Conservation (phyloP, 2,329 filamentous ascomycete genomes). For the Nemania serpens region DNA sequence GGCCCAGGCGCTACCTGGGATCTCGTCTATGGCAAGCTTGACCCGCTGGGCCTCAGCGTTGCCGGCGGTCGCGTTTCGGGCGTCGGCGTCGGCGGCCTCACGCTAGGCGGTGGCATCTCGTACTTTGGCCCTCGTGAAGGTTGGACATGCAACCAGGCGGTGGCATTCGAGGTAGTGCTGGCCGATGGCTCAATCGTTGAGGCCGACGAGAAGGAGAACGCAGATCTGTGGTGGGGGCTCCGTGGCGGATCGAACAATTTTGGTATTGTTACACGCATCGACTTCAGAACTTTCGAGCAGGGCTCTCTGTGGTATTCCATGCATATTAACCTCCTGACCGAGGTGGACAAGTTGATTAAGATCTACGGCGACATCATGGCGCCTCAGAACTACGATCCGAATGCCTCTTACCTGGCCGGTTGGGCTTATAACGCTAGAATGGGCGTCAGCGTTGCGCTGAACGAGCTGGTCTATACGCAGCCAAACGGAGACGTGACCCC, state of each 20-base stretch:
- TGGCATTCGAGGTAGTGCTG: slow-evolving; percentile 53
- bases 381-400: slow-evolving; percentile 20
- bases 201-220: slow-evolving; percentile 20
- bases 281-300: slow-evolving; percentile 27
- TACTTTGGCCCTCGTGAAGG: slow-evolving; percentile 52
- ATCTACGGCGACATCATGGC: slow-evolving; percentile 23
- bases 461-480: slow-evolving; percentile 23
- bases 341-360: slow-evolving; percentile 13
- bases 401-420: slow-evolving; percentile 23
- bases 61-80: slow-evolving; percentile 49
- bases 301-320: slow-evolving; percentile 21
- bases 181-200: slow-evolving; percentile 49
- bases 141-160: slow-evolving; percentile 53
- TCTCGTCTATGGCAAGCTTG: slow-evolving; percentile 48
- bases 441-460: slow-evolving; percentile 13
- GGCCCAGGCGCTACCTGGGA: slow-evolving; percentile 52
- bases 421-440: slow-evolving; percentile 13
- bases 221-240: slow-evolving; percentile 28
- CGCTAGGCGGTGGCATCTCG: slow-evolving; percentile 55
- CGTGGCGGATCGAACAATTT: slow-evolving; percentile 31
- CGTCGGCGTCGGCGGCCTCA: slow-evolving; percentile 51
- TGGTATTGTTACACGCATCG: slow-evolving; percentile 32
- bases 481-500: slow-evolving; percentile 5
- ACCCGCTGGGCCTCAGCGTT: slow-evolving; percentile 42
- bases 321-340: slow-evolving; percentile 6